A percentile compares a stretch with the other conserved stretches of the same genome.
Conservation (phyloP, 495 filamentous ascomycete species). For the Alectoria sarmentosa region DNA sequence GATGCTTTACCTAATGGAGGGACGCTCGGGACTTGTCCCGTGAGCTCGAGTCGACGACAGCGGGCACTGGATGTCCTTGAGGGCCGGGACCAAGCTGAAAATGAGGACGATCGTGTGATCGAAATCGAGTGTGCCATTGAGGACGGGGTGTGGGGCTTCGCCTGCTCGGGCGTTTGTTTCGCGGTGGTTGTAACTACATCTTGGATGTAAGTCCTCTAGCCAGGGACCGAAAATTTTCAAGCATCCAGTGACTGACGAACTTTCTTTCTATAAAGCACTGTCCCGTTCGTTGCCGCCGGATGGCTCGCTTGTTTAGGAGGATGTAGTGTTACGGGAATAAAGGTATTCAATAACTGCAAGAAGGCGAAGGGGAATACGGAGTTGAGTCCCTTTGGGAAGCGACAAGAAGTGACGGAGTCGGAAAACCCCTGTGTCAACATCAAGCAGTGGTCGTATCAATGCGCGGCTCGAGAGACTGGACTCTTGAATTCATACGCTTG, state of each 20-base stretch:
- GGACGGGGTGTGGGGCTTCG: neutral
- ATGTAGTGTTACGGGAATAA: neutral
- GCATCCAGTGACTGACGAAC: neutral
- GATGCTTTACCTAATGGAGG: neutral
- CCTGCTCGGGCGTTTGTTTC: neutral
- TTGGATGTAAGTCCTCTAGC: conserved; percentile 1
- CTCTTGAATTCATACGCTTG: neutral
- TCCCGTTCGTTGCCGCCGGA: neutral
- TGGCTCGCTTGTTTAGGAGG: conserved; percentile 1
- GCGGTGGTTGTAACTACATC: neutral
- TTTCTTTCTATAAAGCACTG: no score
- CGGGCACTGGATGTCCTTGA: neutral
- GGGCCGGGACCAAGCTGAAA: neutral
- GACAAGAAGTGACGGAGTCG: neutral
- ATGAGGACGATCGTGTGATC: neutral
- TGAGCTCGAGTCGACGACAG: neutral
- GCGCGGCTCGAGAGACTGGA: neutral
- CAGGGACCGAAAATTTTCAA: neutral
- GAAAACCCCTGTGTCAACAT: neutral
- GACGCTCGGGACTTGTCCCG: neutral
- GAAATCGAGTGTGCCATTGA: neutral
- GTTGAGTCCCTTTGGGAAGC: neutral
- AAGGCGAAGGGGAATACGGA: neutral
- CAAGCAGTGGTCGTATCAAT: neutral
- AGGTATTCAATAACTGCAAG: neutral